Evolutionary conservation across 345 rosid species (phyloP), one percentile per base, ranked within the genome.

Genomic region (Viola odorata): DNA sequence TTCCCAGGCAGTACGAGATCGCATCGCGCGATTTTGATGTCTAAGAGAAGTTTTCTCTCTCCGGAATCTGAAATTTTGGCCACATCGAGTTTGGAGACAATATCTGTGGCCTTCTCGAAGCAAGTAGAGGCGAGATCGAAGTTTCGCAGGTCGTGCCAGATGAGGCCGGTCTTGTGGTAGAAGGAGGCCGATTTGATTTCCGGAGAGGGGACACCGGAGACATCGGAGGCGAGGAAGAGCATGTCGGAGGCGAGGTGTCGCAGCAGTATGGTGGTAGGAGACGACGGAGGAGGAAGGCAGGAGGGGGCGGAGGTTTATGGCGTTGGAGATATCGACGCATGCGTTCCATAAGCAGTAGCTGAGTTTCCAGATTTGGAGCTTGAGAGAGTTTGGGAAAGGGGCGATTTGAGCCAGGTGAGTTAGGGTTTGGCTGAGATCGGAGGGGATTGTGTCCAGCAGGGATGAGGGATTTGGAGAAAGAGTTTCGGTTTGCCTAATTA

Each of bases 301-400:
- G 80, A 68, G 61, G 80, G 44, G 14, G 78, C 77, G 40, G 84
- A 72, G 53, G 32, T 23, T 23, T 1, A 10, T 9, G 50, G 50
- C 3, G 13, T 94, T 94, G 64, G 89, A 81, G 62, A 79, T 83
- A 77, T 94, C 95, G 56, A 94, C 96, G 61, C 95, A 94, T 60
- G 99, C 79, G 72, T 91, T 94, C 96, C 99, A 94, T 60, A 94
- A 91, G 60, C 95, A 89, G 69, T 84, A 90, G 67, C 95, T 82
- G 70, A 87, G 90, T 73, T 92, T 94, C 97, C 99, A 90, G 50
- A 87, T 37, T 39, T 78, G 70, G 65, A 90, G 97, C 62, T 83
- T 88, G 71, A 82, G 57, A 16, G 89, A 83, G 66, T 82, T 86
- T 7, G 85, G 76, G 62, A 87, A 79, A 5, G 91, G 91, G 47